A percentile compares a stretch with the other conserved stretches of the same genome.
Evolutionary conservation across 192 early-diverging fungal species (phyloP).

Genomic region (Coemansia guatemalensis): DNA sequence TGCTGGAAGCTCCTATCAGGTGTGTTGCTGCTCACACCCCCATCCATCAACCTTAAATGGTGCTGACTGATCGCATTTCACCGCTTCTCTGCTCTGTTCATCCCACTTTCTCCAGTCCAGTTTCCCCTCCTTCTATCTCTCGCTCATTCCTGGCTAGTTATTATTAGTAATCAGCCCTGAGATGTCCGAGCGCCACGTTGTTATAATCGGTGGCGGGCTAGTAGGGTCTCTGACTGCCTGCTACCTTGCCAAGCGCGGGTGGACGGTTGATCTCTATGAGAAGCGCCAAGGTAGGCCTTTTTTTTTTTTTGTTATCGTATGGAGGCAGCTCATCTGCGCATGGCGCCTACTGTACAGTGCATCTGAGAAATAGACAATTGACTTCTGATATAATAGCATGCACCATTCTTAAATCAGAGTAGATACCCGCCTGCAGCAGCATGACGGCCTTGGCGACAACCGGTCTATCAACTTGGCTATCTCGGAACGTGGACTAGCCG

Average conservation of each 20-base stretch:
- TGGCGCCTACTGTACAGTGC: too few relatives aligned
- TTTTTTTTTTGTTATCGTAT: background rate
- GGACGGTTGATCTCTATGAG: conserved; percentile 87
- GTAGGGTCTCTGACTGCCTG: conserved; percentile 87
- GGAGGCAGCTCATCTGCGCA: background rate
- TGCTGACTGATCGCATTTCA: too few relatives aligned
- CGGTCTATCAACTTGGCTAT: conserved; percentile 95
- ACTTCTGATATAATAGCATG: background rate
- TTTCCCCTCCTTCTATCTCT: background rate
- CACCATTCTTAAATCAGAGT: conserved; percentile 7
- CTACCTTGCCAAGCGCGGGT: conserved; percentile 89
- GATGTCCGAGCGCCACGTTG: conserved; percentile 37
- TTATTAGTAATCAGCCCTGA: background rate
- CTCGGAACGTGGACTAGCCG: conserved; percentile 81
- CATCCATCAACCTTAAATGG: too few relatives aligned
- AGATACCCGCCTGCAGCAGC: conserved; percentile 66
- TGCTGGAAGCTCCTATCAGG: too few relatives aligned
- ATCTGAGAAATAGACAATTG: too few relatives aligned
- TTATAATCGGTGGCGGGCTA: conserved; percentile 89
- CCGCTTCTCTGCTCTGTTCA: background rate
- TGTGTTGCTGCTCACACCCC: too few relatives aligned
- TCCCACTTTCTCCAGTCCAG: background rate
- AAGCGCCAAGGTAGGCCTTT: conserved; percentile 58
- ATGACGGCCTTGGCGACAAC: conserved; percentile 55
- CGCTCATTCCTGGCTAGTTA: too few relatives aligned